Conservation (phyloP, 345 rosid species). For the Raphanus sativus region DNA sequence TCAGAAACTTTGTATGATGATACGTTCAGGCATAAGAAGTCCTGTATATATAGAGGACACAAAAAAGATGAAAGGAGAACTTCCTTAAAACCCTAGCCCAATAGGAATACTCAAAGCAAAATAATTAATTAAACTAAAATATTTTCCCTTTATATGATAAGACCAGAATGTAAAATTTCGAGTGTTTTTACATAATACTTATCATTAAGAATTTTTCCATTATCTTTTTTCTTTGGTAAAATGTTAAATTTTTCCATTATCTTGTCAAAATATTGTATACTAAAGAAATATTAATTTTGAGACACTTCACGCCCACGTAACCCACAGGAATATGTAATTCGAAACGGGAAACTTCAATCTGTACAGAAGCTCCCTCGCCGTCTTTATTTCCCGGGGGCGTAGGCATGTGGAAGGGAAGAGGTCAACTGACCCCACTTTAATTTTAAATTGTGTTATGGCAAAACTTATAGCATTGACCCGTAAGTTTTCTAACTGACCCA, state of each 20-base stretch:
- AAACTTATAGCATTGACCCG: too few species aligned
- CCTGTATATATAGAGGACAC: neutral
- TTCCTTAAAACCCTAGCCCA: neutral
- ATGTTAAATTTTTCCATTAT: neutral
- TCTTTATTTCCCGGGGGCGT: neutral
- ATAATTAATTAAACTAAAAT: too few species aligned
- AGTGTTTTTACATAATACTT: neutral
- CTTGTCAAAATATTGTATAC: neutral
- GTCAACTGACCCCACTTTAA: too few species aligned
- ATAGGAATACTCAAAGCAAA: neutral
- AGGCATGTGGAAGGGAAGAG: too few species aligned
- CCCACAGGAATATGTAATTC: too few species aligned
- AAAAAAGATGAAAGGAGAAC: neutral
- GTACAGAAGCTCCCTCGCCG: neutral
- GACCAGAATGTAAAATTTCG: neutral
- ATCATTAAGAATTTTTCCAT: neutral
- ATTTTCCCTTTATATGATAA: neutral
- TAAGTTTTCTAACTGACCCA: too few species aligned
- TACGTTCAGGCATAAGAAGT: neutral
- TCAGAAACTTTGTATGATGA: neutral
- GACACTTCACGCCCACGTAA: too few species aligned
- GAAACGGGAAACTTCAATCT: neutral
- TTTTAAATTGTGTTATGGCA: too few species aligned
- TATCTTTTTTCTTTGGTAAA: too few species aligned
- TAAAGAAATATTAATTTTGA: too few species aligned